A percentile compares a stretch with the other conserved stretches of the same genome.
phyloP scores from a whole-genome alignment of 2,329 filamentous ascomycete genomes.

The Cytospora paraplurivora region DNA sequence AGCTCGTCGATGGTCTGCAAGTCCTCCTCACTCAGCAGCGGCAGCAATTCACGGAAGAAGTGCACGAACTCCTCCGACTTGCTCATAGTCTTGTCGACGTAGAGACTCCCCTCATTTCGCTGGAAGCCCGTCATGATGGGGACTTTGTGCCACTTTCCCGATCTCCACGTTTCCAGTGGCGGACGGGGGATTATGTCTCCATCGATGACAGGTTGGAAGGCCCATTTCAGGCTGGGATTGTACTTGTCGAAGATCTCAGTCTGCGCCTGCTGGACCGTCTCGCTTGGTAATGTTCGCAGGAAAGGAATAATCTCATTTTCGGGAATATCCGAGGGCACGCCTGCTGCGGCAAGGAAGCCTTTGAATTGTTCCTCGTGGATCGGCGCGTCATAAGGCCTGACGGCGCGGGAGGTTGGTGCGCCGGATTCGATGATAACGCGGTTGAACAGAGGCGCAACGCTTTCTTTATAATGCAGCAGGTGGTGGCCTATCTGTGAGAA shows the following conservation, averaged over 20 bases:
- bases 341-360: constrained; percentile 49
- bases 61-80: constrained; percentile 38
- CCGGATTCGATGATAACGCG: constrained; percentile 45
- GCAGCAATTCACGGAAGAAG: constrained; percentile 45
- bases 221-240: constrained; percentile 42
- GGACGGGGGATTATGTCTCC: constrained; percentile 35
- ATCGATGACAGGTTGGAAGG: constrained; percentile 59
- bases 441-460: constrained; percentile 39
- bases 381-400: constrained; percentile 46
- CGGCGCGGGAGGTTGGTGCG: constrained; percentile 43
- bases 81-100: constrained; percentile 43
- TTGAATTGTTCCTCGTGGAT: constrained; percentile 52
- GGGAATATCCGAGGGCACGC: constrained; percentile 46
- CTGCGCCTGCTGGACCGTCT: constrained; percentile 38
- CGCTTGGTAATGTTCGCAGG: constrained; percentile 42
- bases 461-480: constrained; percentile 46
- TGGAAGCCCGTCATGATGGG: constrained; percentile 48
- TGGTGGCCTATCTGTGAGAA: constrained; percentile 55
- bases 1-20: constrained; percentile 40
- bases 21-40: constrained; percentile 41
- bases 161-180: constrained; percentile 34
- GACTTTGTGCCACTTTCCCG: constrained; percentile 36
- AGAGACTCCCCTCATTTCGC: constrained; percentile 47
- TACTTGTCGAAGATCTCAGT: constrained; percentile 40
- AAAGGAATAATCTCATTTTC: constrained; percentile 48